Percentiles rank a stretch among this genome's conserved stretches.
Conservation (phyloP, 106 monocot genomes). For the Platanthera guangdongensis region DNA sequence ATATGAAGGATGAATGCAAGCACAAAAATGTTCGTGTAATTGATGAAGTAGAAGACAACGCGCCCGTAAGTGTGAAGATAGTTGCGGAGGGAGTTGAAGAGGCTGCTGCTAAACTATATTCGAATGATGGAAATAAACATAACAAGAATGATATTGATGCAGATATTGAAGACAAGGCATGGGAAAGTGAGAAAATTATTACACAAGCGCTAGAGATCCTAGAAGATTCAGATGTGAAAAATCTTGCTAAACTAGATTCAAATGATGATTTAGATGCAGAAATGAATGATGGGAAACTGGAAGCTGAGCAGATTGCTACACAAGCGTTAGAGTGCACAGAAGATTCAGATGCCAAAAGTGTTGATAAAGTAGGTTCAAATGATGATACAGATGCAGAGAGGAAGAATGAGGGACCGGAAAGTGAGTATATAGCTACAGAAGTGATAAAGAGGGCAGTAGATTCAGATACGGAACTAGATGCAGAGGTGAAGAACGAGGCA, state of each 20-base stretch:
- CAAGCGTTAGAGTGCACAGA: not conserved
- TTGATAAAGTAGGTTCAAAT: not conserved
- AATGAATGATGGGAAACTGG: not conserved
- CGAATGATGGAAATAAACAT: no score
- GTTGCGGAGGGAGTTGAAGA: no score
- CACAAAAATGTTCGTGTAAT: no score
- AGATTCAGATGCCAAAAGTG: not conserved
- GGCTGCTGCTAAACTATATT: no score
- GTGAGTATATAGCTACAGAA: not conserved
- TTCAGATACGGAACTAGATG: not conserved
- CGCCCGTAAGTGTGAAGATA: no score
- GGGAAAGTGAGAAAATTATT: not conserved
- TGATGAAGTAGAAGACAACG: no score
- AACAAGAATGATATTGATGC: not conserved
- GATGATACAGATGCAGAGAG: not conserved
- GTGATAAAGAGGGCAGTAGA: not conserved
- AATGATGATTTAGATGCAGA: not conserved
- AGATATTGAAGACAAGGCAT: not conserved
- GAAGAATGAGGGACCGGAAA: not conserved
- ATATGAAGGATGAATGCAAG: no score
- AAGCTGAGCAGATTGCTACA: not conserved
- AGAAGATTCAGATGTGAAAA: not conserved
- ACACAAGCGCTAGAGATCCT: not conserved
- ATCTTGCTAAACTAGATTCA: not conserved
- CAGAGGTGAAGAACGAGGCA: not conserved